Conservation (phyloP, 2,329 filamentous ascomycete genomes). For the Aspergillus sp. region DNA sequence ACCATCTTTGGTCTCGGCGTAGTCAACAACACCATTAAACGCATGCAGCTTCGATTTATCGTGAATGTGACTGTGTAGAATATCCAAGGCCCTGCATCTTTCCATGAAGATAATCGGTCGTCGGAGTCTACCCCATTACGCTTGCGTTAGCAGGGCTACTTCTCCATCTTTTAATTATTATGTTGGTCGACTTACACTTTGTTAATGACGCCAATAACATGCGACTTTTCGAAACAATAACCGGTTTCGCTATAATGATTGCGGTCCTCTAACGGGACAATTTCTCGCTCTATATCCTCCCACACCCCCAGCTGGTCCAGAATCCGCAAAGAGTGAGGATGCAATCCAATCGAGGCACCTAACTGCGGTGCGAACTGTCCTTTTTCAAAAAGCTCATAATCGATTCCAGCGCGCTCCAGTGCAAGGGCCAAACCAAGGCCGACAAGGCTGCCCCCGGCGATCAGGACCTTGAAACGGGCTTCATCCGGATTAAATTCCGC, state of each 20-base stretch:
- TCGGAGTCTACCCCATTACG: background rate
- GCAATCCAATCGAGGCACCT: background rate
- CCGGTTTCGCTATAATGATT: background rate
- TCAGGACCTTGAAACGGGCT: background rate
- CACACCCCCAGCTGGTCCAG: conserved; percentile 2
- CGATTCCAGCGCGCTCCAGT: conserved; percentile 1
- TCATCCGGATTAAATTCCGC: background rate
- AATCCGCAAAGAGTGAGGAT: background rate
- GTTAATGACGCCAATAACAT: background rate
- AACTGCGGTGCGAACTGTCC: background rate
- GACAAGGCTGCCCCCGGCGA: background rate
- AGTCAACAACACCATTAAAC: background rate
- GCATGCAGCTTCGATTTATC: background rate
- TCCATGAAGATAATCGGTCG: conserved; percentile 5
- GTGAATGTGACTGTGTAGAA: background rate
- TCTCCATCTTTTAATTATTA: too few relatives aligned
- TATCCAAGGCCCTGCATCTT: background rate
- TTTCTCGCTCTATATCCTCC: background rate
- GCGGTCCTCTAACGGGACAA: background rate
- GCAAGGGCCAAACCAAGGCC: background rate
- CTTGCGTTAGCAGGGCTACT: background rate
- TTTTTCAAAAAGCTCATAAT: conserved; percentile 3
- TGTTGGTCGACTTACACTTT: background rate
- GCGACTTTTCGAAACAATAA: background rate
- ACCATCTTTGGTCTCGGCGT: background rate